Evolutionary conservation across 306 rosid species (phyloP).

Genomic region (Prunus davidiana): DNA sequence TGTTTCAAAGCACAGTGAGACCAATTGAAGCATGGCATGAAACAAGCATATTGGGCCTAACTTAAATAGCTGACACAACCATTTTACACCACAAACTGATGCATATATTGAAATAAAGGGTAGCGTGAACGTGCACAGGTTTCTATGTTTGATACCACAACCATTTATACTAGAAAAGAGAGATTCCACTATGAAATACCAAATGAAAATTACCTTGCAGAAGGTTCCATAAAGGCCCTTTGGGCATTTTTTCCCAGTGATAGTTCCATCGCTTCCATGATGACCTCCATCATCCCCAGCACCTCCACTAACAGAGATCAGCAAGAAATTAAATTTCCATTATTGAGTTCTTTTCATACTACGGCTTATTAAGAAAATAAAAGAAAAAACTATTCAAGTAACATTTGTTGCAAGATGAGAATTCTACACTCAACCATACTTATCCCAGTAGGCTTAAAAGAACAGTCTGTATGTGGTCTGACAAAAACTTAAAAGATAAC

Average conservation of each 20-base stretch:
- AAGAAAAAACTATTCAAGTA: background rate
- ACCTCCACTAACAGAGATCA: constrained; percentile 78
- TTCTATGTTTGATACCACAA: background rate
- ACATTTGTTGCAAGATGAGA: background rate
- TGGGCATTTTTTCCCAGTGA: constrained; percentile 90
- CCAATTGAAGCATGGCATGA: background rate
- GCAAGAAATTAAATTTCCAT: constrained; percentile 19
- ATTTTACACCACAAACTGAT: background rate
- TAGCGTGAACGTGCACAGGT: background rate
- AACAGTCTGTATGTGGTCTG: background rate
- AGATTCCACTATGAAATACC: background rate
- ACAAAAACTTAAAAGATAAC: background rate
- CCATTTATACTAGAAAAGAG: background rate
- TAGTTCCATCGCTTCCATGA: constrained; percentile 72
- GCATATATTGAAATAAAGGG: background rate
- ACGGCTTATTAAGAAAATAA: background rate
- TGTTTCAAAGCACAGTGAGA: background rate
- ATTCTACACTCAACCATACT: background rate
- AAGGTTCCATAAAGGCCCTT: constrained; percentile 88
- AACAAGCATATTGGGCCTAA: background rate
- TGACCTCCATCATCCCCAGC: constrained; percentile 68
- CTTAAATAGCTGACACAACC: background rate
- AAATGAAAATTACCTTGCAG: constrained; percentile 62
- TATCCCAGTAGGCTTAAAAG: background rate
- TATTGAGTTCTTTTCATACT: constrained; percentile 5